phyloP scores from a whole-genome alignment of 768 basidiomycete species.

The Phanerochaete carnosa region DNA sequence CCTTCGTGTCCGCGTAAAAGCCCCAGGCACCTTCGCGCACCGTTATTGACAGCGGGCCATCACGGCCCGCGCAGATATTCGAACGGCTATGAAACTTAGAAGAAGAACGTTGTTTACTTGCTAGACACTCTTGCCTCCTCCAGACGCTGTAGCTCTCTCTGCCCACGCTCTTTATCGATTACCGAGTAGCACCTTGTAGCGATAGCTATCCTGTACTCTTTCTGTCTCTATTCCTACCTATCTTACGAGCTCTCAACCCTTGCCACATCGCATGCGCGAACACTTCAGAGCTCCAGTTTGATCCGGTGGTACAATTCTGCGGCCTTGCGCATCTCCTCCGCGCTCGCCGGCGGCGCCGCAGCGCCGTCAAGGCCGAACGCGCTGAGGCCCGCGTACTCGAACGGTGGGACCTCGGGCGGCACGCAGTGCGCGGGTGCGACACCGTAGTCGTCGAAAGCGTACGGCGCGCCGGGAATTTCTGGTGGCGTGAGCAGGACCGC shows the following conservation, averaged over 20 bases:
- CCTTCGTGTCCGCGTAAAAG: neutral
- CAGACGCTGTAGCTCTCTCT: neutral
- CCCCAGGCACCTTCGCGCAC: neutral
- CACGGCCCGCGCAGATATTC: neutral
- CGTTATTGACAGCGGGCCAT: neutral
- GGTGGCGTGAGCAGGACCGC: slow-evolving; percentile 47
- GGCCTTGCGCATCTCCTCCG: slow-evolving; percentile 37
- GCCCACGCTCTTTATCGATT: neutral
- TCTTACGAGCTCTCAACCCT: neutral
- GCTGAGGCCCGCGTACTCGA: slow-evolving; percentile 34
- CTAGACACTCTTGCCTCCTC: neutral
- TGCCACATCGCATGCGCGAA: neutral
- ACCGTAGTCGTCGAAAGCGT: slow-evolving; percentile 48
- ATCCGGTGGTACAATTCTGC: slow-evolving; percentile 32
- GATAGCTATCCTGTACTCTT: neutral
- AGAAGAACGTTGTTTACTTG: no score
- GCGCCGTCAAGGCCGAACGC: slow-evolving; percentile 35
- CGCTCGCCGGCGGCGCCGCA: slow-evolving; percentile 22
- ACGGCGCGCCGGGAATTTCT: slow-evolving; percentile 32
- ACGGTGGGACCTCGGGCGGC: slow-evolving; percentile 33
- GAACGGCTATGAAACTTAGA: no score
- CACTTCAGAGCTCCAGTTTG: slow-evolving; percentile 23
- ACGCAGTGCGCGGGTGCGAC: slow-evolving; percentile 42
- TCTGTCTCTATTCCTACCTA: neutral
- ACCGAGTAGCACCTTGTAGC: slow-evolving; percentile 2